Evolutionary conservation across 1,139 yeast species (phyloP).

Genomic region (Pichia sp.): DNA sequence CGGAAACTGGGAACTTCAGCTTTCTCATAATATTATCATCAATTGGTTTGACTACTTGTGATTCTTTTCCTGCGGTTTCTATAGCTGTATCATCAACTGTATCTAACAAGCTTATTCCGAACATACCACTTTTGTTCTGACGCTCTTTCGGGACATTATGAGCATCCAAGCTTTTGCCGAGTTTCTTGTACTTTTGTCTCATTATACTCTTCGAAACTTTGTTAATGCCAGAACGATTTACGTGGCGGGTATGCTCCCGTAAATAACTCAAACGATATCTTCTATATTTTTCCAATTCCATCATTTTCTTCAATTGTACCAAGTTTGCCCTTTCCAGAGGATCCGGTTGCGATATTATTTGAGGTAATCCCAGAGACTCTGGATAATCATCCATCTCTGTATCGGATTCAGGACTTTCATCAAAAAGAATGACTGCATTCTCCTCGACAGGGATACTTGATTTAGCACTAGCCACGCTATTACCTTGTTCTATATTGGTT

Average conservation of each 20-base stretch:
- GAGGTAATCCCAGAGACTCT: slow-evolving; percentile 11
- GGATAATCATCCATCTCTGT: slow-evolving; percentile 1
- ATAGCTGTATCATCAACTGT: slow-evolving; percentile 21
- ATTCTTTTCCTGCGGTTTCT: slow-evolving; percentile 6
- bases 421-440: slow-evolving; percentile 7
- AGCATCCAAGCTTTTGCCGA: neutral
- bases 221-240: slow-evolving; percentile 17
- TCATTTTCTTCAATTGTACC: slow-evolving; percentile 29
- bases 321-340: slow-evolving; percentile 31
- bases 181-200: slow-evolving; percentile 1
- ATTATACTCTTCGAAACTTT: slow-evolving; percentile 6
- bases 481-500: slow-evolving; percentile 13
- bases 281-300: slow-evolving; percentile 31
- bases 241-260: slow-evolving; percentile 27
- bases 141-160: slow-evolving; percentile 21
- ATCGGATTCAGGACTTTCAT: slow-evolving; percentile 4
- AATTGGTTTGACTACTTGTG: slow-evolving; percentile 17
- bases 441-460: neutral
- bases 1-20: slow-evolving; percentile 21
- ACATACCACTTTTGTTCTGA: slow-evolving; percentile 26
- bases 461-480: neutral
- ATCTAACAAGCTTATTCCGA: slow-evolving; percentile 21
- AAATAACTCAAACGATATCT: slow-evolving; percentile 26
- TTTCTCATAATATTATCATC: slow-evolving; percentile 15
- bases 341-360: slow-evolving; percentile 20